Evolutionary conservation across 257 asterid species (phyloP).

Genomic region (Knoxia roxburghii): DNA sequence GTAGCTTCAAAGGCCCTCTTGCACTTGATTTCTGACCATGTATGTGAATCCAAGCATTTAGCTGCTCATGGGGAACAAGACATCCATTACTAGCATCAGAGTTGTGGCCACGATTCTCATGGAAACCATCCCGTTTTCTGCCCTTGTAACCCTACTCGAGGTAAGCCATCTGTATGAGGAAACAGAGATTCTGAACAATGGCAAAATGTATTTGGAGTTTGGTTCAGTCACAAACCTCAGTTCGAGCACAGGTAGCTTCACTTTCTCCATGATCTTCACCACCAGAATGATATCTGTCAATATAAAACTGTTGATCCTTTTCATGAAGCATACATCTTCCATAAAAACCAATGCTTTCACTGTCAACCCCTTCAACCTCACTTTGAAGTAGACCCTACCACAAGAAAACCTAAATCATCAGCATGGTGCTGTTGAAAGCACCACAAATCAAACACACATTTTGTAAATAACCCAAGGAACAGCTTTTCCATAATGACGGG

Average conservation of each 20-base stretch:
- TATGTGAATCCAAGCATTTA: constrained; percentile 59
- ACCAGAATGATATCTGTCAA: constrained; percentile 25
- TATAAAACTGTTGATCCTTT: constrained; percentile 13
- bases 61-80: constrained; percentile 65
- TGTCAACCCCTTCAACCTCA: constrained; percentile 34
- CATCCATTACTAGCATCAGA: constrained; percentile 33
- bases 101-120: constrained; percentile 26
- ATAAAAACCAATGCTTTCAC: constrained; percentile 24
- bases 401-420: not conserved
- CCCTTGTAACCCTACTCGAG: constrained; percentile 51
- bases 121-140: constrained; percentile 37
- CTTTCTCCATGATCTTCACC: constrained; percentile 21
- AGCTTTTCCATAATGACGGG: too few species aligned
- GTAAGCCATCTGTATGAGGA: constrained; percentile 12
- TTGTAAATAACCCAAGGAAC: not conserved
- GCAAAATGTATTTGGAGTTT: constrained; percentile 1
- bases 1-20: constrained; percentile 33
- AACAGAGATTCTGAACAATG: not conserved
- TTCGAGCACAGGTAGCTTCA: constrained; percentile 43
- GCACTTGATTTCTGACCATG: constrained; percentile 37
- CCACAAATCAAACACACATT: not conserved
- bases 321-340: constrained; percentile 33
- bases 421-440: not conserved
- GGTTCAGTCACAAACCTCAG: constrained; percentile 39
- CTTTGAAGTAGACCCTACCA: constrained; percentile 36